Conservation (phyloP, 371 early-diverging fungal genomes). For the Lichtheimia hyalospora region DNA sequence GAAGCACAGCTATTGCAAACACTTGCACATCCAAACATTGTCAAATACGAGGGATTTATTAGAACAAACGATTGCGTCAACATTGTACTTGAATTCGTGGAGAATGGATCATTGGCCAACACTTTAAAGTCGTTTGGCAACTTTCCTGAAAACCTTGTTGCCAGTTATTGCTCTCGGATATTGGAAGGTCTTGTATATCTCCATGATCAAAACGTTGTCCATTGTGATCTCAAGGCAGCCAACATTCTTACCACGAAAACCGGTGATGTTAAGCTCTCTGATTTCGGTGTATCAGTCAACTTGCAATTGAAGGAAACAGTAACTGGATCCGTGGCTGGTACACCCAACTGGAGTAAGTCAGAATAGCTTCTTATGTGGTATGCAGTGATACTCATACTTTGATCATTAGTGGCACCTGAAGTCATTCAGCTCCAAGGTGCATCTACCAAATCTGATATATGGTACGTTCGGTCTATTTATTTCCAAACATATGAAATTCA, state of each 20-base stretch:
- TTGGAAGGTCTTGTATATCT: slow-evolving; percentile 86
- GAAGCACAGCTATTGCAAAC: slow-evolving; percentile 71
- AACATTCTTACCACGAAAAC: slow-evolving; percentile 91
- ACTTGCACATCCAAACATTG: slow-evolving; percentile 80
- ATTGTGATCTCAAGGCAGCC: slow-evolving; percentile 95
- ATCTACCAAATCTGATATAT: slow-evolving; percentile 81
- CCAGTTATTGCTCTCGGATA: slow-evolving; percentile 84
- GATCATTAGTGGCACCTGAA: slow-evolving; percentile 85
- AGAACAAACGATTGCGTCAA: slow-evolving; percentile 68
- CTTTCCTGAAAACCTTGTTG: slow-evolving; percentile 87
- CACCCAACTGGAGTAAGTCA: slow-evolving; percentile 89
- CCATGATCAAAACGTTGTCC: slow-evolving; percentile 83
- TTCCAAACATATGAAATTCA: too few species aligned
- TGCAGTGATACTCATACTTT: background rate
- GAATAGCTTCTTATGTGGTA: background rate
- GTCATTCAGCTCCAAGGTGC: slow-evolving; percentile 82
- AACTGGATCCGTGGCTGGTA: slow-evolving; percentile 75
- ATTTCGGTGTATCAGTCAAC: slow-evolving; percentile 89
- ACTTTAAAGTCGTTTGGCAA: slow-evolving; percentile 86
- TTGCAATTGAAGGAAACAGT: slow-evolving; percentile 59
- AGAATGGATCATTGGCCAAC: slow-evolving; percentile 88
- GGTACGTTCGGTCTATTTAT: slow-evolving; percentile 36
- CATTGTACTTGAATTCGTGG: slow-evolving; percentile 90
- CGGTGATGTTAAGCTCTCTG: slow-evolving; percentile 89
- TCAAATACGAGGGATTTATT: slow-evolving; percentile 81